Base-by-base conservation (phyloP, 306 rosid species). In the Argentina anserina region DNA sequence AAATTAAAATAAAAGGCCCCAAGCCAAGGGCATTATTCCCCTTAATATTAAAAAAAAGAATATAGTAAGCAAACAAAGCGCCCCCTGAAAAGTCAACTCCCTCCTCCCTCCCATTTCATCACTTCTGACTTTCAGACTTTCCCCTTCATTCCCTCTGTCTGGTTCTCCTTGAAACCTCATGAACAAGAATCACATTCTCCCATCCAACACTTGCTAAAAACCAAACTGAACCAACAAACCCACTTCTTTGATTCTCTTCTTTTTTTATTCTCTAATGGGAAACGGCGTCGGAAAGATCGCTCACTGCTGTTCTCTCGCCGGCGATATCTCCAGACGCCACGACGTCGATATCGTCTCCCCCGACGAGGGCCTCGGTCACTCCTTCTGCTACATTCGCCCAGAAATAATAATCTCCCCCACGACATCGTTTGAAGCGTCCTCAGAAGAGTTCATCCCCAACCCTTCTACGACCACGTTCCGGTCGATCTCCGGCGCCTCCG, bases 401-500 rank as follows among this genome's bases (percentile, higher is more conserved):
- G 86, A 86, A 39, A 79, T 71, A 5, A 20, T 56, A 6, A 4
- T 39, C n/a, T 5, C 71, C 70, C 21, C 65, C 21, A 59, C 37
- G 23, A 68, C 79, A 8, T 77, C 69, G 42, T 73, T 78, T 1
- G 72, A 72, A 1, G 39, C 37, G 1, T 67, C 52, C 20, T 63
- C 84, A 4, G 83, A 72, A 0, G 81, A 78, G 9, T 29, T 29
- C n/a, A n/a, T n/a, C 1, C 77, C 67, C 0, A 43, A 34, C 59
- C 28, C 65, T 26, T 56, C 83, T 7, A 39, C 76, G 53, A 81
- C 86, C 50, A 79, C 90, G 33, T 89, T 86, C 79, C 79, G 89
- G 47, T 81, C 89, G 0, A 88, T 93, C 26, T 86, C 89, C 49
- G 88, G 97, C 1, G 96, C 98, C 31, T 85, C 90, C 6, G 90